Conservation (phyloP, 495 filamentous ascomycete species). For the Aspergillus egyptiacus region DNA sequence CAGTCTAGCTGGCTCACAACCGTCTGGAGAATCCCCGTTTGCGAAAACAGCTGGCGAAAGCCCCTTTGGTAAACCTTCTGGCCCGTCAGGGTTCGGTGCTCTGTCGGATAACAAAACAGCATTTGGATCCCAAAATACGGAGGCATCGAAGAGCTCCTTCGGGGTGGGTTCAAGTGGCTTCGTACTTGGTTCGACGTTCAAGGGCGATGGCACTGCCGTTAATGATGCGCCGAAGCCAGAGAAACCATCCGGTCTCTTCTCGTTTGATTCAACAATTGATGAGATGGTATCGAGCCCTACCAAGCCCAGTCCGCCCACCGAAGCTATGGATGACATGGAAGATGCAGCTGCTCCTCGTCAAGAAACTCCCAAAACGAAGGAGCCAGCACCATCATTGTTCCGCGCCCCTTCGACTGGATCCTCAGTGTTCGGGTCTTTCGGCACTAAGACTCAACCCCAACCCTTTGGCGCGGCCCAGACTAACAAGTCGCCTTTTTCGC, state of each 20-base stretch:
- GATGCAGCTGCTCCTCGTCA: conserved; percentile 20
- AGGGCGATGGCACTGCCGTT: conserved; percentile 60
- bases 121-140: conserved; percentile 36
- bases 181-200: conserved; percentile 73
- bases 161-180: conserved; percentile 53
- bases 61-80: conserved; percentile 19
- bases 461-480: conserved; percentile 29
- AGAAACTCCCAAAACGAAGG: conserved; percentile 20
- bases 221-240: conserved; percentile 53
- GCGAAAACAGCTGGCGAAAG: conserved; percentile 16
- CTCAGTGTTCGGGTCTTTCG: conserved; percentile 30
- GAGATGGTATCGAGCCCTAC: conserved; percentile 24
- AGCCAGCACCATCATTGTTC: conserved; percentile 44
- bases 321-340: conserved; percentile 37
- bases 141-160: conserved; percentile 41
- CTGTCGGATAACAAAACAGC: conserved; percentile 24
- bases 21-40: conserved; percentile 26
- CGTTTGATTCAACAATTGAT: conserved; percentile 26
- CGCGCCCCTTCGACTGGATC: conserved; percentile 24
- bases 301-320: conserved; percentile 25
- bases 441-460: conserved; percentile 17
- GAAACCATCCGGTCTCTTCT: conserved; percentile 34
- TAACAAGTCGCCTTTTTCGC: conserved; percentile 31
- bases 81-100: conserved; percentile 25
- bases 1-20: conserved; percentile 27